Base-by-base conservation (phyloP, 2,329 filamentous ascomycete genomes). In the Periconia digitata region DNA sequence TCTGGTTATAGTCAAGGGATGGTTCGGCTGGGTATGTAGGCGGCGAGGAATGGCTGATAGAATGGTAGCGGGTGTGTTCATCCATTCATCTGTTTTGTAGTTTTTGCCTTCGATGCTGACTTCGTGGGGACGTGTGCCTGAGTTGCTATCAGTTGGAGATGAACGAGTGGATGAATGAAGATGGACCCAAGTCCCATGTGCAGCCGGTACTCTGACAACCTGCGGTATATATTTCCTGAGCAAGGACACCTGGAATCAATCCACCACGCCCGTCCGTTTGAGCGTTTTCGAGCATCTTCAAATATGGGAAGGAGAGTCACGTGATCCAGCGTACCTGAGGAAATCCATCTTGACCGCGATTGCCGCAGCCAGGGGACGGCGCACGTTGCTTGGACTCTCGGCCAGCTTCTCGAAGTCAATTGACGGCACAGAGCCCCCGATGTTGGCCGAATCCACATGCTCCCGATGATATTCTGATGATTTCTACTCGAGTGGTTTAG, bases 11-110 rank as follows among this genome's bases (percentile, higher is more conserved):
- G 83, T 84, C 29, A 99, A 80, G 20, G 94, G 94, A 66, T 99
- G 94, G 72, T 96, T 86, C 52, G 86, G 83, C 66, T 94, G 85
- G n/a, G 95, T 81, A 72, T 99, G 94, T n/a, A 99, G 79, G 46
- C 83, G 85, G 53, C 90, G 87, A 40, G 85, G 80, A 40, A 95
- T 81, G 47, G 89, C 84, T 18, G 84, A 77, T 40, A 91, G 75
- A 54, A 99, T 92, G 46, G 85, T 87, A 21, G 81, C 62, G 3
- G 92, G 85, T 13, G 89, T 80, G 72, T 99, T 99, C 72, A 87
- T 94, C 88, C 90, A 96, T 44, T 80, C 72, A 67, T 97, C 91
- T 16, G 81, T 85, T 16, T 74, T 66, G 70, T 91, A 91, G 8
- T 72, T 74, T 53, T 78, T 79, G 55, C 82, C 85, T 50, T 85